A percentile compares a stretch with the other conserved stretches of the same genome.
phyloP scores from a whole-genome alignment of 495 filamentous ascomycete species.

The Neurospora sp. region DNA sequence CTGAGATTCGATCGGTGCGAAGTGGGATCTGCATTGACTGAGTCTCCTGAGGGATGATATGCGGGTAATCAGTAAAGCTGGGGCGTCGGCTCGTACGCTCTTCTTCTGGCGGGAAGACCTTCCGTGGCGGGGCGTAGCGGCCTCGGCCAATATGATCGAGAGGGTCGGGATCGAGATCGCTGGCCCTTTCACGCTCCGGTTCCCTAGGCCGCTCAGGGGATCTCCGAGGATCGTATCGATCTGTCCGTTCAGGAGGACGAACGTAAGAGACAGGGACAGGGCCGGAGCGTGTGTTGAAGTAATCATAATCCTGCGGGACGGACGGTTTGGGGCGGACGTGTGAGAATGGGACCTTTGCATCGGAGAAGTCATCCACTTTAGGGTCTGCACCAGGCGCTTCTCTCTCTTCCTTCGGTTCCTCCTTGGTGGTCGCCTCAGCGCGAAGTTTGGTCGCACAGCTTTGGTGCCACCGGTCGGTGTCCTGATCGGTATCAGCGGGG shows the following conservation, averaged over 20 bases:
- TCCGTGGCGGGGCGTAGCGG: constrained; percentile 12
- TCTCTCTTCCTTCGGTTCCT: constrained; percentile 12
- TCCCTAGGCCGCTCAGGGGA: constrained; percentile 16
- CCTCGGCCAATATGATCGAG: constrained; percentile 10
- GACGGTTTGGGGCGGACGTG: constrained; percentile 12
- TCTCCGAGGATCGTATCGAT: constrained; percentile 12
- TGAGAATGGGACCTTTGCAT: constrained; percentile 12
- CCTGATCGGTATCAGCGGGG: constrained; percentile 60
- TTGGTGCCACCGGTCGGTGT: constrained; percentile 79
- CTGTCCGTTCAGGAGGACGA: constrained; percentile 10
- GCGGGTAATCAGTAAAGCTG: constrained; percentile 17
- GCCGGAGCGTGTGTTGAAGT: constrained; percentile 8
- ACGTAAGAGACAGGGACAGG: constrained; percentile 15
- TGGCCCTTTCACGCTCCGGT: constrained; percentile 20
- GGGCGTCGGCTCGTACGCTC: constrained; percentile 16
- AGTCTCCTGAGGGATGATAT: constrained; percentile 8
- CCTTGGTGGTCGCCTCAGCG: constrained; percentile 29
- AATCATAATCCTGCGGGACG: constrained; percentile 15
- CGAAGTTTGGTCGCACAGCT: constrained; percentile 48
- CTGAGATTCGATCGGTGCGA: constrained; percentile 5
- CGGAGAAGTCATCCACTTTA: constrained; percentile 2
- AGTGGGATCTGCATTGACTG: constrained; percentile 13
- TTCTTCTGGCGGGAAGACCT: constrained; percentile 12
- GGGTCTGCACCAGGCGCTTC: not conserved
- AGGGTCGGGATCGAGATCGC: constrained; percentile 14